Evolutionary conservation across 1,284 basidiomycete species (phyloP), one percentile per base, ranked within the genome.

Genomic region (Ustilago shanxiensis): DNA sequence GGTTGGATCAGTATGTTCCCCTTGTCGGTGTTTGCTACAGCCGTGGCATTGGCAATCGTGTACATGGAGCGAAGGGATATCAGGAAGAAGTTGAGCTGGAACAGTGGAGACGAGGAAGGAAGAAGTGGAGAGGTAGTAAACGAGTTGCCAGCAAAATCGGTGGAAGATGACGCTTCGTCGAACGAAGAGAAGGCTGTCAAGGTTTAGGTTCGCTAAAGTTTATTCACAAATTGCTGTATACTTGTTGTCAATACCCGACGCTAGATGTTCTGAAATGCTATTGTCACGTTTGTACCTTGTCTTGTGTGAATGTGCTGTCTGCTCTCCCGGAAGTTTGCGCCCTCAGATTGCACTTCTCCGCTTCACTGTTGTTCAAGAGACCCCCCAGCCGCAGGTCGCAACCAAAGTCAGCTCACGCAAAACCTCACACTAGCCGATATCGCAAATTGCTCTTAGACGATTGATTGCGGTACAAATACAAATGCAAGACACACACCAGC

Each of bases 1-100:
- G 84, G 84, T 4, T 82, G 81, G 79, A 78, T 83, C 55, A 77
- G 72, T 22, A 79, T 69, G 70, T 72, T 77, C 57, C 75, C 70
- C 16, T 50, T 77, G 1, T 44, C 68, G 8, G 66, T 73, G 9
- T 64, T 79, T 33, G 47, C 54, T 29, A 65, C 73, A 20, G 47
- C 50, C n/a, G 55, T 77, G 11, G 45, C 77, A 10, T 29, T 79
- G 35, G 65, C 33, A 1, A 79, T 73, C 26, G 74, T 77, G 1
- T 67, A 67, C 18, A 20, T 76, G 22, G 68, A 76, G 49, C 54
- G 72, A 29, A 53, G 67, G 33, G 72, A 75, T 28, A 47, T n/a
- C 56, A 65, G 63, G 37, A 58, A 18, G n/a, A 45, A 41, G n/a
- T 2, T 53, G 22, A 49, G 41, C 7, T 44, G 39, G 24, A 51